Evolutionary conservation across 345 rosid species (phyloP).

Genomic region (Citrus trifoliata): DNA sequence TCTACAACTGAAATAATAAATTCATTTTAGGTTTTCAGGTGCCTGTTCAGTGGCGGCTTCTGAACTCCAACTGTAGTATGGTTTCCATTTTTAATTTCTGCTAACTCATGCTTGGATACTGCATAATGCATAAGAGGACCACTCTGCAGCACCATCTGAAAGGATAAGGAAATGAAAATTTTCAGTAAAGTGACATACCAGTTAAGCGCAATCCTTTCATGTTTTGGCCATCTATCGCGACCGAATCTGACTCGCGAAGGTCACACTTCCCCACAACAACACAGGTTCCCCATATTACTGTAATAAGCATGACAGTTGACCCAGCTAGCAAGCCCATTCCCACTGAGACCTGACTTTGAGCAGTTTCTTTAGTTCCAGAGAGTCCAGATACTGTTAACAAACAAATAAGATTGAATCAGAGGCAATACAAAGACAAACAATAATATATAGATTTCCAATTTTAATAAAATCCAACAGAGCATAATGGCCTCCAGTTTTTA

Average conservation of each 20-base stretch:
- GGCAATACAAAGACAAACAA: neutral
- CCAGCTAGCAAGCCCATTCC: constrained; percentile 95
- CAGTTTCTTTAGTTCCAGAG: constrained; percentile 60
- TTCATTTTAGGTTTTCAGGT: neutral
- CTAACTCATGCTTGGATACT: neutral
- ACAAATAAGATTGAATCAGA: neutral
- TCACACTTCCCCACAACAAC: constrained; percentile 74
- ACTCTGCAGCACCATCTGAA: neutral
- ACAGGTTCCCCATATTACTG: constrained; percentile 85
- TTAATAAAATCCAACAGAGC: neutral
- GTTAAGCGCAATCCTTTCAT: constrained; percentile 49
- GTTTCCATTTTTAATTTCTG: no score
- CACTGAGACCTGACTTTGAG: constrained; percentile 85
- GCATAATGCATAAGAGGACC: neutral
- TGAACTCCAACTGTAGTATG: neutral
- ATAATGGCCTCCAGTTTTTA: neutral
- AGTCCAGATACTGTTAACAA: constrained; percentile 71
- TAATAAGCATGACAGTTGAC: constrained; percentile 83
- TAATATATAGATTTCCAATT: neutral
- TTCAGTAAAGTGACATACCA: constrained; percentile 30
- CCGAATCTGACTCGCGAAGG: constrained; percentile 26
- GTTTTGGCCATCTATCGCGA: constrained; percentile 51
- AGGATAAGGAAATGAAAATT: neutral
- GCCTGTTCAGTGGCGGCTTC: neutral
- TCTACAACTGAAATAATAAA: neutral